These are phyloP conservation scores for Chloroidium sp. DNA, from an alignment of 163 green algal genomes.

Conservation along the genomic window DNA sequence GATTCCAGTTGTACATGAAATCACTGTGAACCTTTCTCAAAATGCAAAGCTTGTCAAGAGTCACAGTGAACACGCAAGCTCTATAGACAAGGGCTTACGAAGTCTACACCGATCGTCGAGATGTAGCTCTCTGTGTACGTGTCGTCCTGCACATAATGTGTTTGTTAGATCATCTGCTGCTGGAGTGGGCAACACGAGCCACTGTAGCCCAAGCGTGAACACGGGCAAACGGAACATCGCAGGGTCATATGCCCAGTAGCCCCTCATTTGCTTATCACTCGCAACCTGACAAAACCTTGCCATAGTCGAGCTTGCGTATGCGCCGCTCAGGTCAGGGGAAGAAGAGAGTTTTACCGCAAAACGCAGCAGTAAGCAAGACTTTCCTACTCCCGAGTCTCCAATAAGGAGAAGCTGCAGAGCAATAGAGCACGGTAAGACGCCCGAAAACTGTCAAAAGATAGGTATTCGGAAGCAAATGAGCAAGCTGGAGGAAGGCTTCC, in stretches of 20 bases:
- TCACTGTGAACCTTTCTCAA: neutral
- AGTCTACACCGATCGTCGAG: conserved; percentile 98
- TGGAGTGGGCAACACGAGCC: neutral
- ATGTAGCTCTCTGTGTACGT: conserved; percentile 99
- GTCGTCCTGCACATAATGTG: conserved; percentile 69
- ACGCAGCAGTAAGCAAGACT: conserved; percentile 75
- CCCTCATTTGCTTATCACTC: too few species aligned
- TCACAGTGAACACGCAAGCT: neutral
- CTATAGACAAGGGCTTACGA: conserved; percentile 57
- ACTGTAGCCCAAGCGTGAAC: neutral
- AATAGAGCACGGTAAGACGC: neutral
- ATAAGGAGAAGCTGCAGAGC: conserved; percentile 79
- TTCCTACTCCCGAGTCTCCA: conserved; percentile 77
- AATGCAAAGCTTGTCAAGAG: neutral
- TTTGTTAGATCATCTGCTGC: neutral
- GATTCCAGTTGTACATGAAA: neutral
- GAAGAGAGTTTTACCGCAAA: conserved; percentile 49
- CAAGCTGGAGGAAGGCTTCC: neutral
- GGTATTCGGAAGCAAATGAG: neutral
- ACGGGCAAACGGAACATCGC: neutral
- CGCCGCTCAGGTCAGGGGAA: too few species aligned
- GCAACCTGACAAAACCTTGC: too few species aligned
- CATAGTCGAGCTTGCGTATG: too few species aligned
- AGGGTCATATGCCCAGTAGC: neutral
- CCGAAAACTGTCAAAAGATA: conserved; percentile 51